phyloP scores from a whole-genome alignment of 345 rosid genomes.

The Hibiscus trionum region DNA sequence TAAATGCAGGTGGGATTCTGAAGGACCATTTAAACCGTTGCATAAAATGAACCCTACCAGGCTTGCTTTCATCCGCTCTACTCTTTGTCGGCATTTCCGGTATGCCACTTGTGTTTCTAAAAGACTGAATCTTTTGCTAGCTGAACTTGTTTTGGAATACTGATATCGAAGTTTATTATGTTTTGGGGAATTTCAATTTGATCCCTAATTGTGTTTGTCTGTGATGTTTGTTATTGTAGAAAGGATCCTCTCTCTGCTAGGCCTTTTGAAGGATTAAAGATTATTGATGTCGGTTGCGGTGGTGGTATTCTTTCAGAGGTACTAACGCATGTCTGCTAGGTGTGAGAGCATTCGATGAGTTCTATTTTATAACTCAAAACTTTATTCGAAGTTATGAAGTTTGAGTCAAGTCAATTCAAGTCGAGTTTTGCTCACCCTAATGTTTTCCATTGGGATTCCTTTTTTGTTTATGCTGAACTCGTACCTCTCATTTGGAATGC shows the following conservation, averaged over 20 bases:
- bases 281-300: slow-evolving; percentile 86
- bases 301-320: slow-evolving; percentile 98
- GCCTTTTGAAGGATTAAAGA: slow-evolving; percentile 77
- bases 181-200: background rate
- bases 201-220: background rate
- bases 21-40: slow-evolving; percentile 85
- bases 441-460: background rate
- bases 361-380: too few species aligned
- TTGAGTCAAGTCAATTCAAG: too few species aligned
- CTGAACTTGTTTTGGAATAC: background rate
- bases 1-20: slow-evolving; percentile 77
- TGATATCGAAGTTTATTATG: background rate
- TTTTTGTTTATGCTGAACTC: background rate
- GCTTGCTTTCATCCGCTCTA: slow-evolving; percentile 84
- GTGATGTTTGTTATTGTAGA: slow-evolving; percentile 31
- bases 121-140: background rate
- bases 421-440: too few species aligned
- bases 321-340: background rate
- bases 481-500: too few species aligned
- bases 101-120: slow-evolving; percentile 10
- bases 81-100: slow-evolving; percentile 85
- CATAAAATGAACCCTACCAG: slow-evolving; percentile 81
- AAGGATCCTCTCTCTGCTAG: slow-evolving; percentile 60
- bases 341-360: too few species aligned
- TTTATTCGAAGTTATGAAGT: too few species aligned